Base-by-base conservation (phyloP, 345 rosid genomes). In the Citrus cavaleriei region DNA sequence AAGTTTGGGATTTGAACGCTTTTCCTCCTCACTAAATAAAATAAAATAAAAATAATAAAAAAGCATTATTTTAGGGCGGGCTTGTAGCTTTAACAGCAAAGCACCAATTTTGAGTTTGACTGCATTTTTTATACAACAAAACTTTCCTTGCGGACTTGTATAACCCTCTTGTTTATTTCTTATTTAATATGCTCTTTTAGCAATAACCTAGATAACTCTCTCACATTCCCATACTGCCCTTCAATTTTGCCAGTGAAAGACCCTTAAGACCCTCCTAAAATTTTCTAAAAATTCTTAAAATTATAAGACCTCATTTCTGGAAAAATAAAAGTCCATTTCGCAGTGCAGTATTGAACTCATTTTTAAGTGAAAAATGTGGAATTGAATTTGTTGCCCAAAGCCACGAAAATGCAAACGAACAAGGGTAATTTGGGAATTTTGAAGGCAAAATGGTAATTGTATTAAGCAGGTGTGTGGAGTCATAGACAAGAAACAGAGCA, bases 61-160 rank as follows among this genome's bases (percentile, higher is more conserved):
- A 78, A 54, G 70, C 68, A 77, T 66, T 78, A 62, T 78, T 78
- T 69, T 63, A 78, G 71, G 78, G 71, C 71, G 78, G 75, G 46
- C 25, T 74, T 79, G 12, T 70, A 46, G 79, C 82, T 83, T 83
- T 83, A 64, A 83, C 85, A 75, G 78, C 85, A 76, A 40, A 70
- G 70, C 85, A 75, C 49, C 63, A 27, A 62, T 79, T 79, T 83
- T 82, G 67, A 9, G 69, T 83, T 83, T 83, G 85, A 79, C 82
- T 72, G 78, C 7, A 51, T 32, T 81, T 76, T 58, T 58, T 12
- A 69, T 70, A 32, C 37, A 62, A 61, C 28, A 49, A 75, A 64
- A 65, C 46, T 40, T n/a, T 66, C 46, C 70, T 38, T 54, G 30
- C 28, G 74, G 80, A 69, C 32, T 68, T 68, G 16, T 21, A 58